Evolutionary conservation across 2,329 filamentous ascomycete species (phyloP), one percentile per base, ranked within the genome.

Genomic region (Macrophomina pseudophaseolina): DNA sequence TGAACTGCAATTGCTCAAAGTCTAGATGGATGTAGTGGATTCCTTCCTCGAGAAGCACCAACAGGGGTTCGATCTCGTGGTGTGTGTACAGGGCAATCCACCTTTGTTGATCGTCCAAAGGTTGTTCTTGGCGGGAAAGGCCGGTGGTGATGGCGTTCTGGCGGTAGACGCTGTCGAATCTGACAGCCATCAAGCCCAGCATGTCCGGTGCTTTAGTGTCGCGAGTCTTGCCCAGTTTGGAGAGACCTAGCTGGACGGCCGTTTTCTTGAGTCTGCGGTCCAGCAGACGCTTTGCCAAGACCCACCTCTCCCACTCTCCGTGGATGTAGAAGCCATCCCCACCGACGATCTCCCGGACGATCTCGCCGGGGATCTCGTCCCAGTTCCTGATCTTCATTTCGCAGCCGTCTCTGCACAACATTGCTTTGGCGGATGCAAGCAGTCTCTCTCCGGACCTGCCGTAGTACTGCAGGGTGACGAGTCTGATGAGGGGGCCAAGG

Each of bases 21-120:
- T 85, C 82, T 70, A 88, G 80, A 72, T 88, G 86, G 3, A 87
- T 79, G 74, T 87, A 88, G 71, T 87, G 85, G 8, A 88, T 86
- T 0, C 85, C 86, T 74, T 86, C 84, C 66, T 88, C 85, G 4
- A 88, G 75, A 2, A 88, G 75, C 0, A 86, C 84, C 7, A 86
- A 74, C 5, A 88, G 75, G 9, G 85, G 84, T 69, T 85, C 84
- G 51, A 87, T 80, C 49, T 87, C 85, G 0, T 82, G 80, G 51
- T 82, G 78, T 0, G 84, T 85, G 72, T 87, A 87, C 3, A 85
- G 75, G 5, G 80, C 75, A 35, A 85, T 74, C 81, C 84, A 87
- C 2, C 78, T 75, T 48, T 80, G 77, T 64, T 85, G 79, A 3
- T 74, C 76, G 56, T 85, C 82, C 0, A 82, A 79, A 2, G 44